phyloP scores from a whole-genome alignment of 2,329 filamentous ascomycete genomes.

The Capronia coronata region DNA sequence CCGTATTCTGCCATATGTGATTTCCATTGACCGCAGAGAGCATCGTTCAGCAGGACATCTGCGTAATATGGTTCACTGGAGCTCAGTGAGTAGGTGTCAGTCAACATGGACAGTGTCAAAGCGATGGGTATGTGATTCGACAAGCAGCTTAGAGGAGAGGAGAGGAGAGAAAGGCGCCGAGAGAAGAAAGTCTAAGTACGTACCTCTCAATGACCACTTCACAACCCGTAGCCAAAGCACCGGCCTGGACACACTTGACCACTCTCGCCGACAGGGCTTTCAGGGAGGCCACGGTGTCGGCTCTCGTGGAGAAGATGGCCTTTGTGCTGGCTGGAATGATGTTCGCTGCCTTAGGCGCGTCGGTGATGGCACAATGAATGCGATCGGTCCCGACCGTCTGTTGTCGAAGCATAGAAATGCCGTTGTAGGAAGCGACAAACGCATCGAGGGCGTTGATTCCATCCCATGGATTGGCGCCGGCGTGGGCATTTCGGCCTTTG shows the following conservation, averaged over 20 bases:
- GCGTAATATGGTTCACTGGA: conserved; percentile 4
- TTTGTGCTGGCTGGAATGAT: conserved; percentile 50
- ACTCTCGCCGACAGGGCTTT: conserved; percentile 31
- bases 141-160: no score
- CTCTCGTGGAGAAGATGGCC: conserved; percentile 43
- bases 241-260: conserved; percentile 35
- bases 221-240: conserved; percentile 35
- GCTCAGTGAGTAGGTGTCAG: conserved; percentile 14
- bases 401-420: conserved; percentile 49
- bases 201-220: conserved; percentile 28
- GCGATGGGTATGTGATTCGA: no score
- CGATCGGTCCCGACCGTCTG: conserved; percentile 50
- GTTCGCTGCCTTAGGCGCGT: conserved; percentile 51
- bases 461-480: conserved; percentile 52
- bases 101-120: not conserved
- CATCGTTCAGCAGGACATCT: conserved; percentile 4
- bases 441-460: conserved; percentile 57
- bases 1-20: not conserved
- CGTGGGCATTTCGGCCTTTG: conserved; percentile 50
- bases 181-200: no score
- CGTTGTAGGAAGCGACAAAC: conserved; percentile 42
- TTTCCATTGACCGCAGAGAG: not conserved
- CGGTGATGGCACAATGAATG: conserved; percentile 49
- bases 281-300: conserved; percentile 40
- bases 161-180: no score